A percentile compares a stretch with the other conserved stretches of the same genome.
phyloP scores from a whole-genome alignment of 2,329 filamentous ascomycete genomes.

The Rhynchosporium agropyri region DNA sequence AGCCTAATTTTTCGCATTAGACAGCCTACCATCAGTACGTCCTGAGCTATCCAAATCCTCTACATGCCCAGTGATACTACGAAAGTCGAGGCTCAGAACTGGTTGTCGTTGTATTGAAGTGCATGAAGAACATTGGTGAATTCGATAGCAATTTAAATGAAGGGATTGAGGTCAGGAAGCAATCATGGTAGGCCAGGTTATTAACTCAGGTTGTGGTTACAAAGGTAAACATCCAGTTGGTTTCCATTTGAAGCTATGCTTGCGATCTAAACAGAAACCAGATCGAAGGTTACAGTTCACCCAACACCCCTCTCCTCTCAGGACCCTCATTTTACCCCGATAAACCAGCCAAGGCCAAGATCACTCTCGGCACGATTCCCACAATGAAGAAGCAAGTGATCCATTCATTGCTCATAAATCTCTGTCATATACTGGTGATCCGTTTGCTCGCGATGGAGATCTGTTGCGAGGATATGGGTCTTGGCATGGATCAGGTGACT shows the following conservation, averaged over 20 bases:
- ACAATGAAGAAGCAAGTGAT: background rate
- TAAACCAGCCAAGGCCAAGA: background rate
- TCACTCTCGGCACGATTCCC: background rate
- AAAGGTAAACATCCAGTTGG: background rate
- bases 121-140: no score
- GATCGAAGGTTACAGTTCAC: background rate
- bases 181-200: background rate
- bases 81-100: background rate
- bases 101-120: background rate
- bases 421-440: background rate
- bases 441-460: background rate
- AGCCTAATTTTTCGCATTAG: background rate
- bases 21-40: background rate
- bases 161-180: background rate
- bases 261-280: background rate
- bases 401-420: background rate
- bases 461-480: no score
- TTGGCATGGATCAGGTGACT: no score
- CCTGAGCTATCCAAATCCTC: background rate
- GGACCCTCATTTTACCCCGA: background rate
- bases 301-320: background rate
- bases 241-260: background rate
- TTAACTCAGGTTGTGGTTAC: background rate
- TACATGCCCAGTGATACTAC: background rate
- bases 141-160: background rate